A percentile compares a stretch with the other conserved stretches of the same genome.
These are phyloP conservation scores for Aciculoconidium aculeatum DNA, from an alignment of 805 yeast species.

Conservation along the genomic window DNA sequence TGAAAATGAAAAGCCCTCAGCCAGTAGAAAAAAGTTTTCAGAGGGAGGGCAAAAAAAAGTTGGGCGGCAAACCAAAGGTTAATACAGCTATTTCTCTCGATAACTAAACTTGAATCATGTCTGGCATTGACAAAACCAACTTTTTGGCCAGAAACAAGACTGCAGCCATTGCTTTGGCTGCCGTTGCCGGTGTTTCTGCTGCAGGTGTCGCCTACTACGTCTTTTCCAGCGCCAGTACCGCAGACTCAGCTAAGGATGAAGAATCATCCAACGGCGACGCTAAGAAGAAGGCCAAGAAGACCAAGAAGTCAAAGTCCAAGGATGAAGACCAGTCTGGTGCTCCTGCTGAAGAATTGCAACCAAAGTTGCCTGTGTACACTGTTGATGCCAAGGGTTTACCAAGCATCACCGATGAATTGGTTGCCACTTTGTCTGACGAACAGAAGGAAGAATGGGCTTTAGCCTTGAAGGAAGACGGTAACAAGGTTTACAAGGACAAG, in stretches of 20 bases:
- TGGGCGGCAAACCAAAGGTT: constrained; percentile 4
- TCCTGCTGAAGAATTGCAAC: constrained; percentile 1
- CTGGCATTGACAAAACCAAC: constrained; percentile 7
- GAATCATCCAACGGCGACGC: constrained; percentile 12
- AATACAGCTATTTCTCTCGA: constrained; percentile 1
- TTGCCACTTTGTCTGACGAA: constrained; percentile 40
- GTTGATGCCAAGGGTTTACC: constrained; percentile 54
- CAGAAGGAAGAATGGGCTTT: constrained; percentile 62
- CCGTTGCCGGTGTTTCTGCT: constrained; percentile 59
- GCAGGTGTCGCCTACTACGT: constrained; percentile 52
- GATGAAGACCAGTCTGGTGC: constrained; percentile 3
- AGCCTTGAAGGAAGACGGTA: constrained; percentile 86
- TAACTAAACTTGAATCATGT: constrained; percentile 2
- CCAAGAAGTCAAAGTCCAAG: constrained; percentile 35
- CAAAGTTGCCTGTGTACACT: constrained; percentile 37
- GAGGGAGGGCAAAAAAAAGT: no score
- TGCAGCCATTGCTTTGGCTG: constrained; percentile 53
- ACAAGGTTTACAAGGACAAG: constrained; percentile 65
- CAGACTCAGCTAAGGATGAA: constrained; percentile 12
- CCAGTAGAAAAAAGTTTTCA: constrained; percentile 2
- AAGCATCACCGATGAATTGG: constrained; percentile 40
- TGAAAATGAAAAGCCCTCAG: no score
- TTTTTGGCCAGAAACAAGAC: constrained; percentile 51
- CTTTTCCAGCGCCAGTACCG: constrained; percentile 24
- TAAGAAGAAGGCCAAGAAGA: constrained; percentile 39